Conservation (phyloP, 257 asterid genomes). For the Nyctanthes arbortristis region DNA sequence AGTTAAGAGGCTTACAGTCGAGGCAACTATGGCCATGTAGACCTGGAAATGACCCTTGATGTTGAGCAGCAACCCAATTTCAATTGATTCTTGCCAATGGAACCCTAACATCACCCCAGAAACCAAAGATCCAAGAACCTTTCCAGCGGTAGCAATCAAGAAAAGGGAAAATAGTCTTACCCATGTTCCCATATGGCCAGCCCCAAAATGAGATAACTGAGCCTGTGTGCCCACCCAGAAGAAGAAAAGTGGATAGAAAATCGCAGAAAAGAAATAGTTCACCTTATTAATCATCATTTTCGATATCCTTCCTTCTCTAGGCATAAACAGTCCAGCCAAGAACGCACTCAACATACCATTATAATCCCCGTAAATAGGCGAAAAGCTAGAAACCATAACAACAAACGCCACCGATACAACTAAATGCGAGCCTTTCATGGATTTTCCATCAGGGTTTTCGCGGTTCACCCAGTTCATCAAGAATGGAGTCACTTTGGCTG, state of each 20-base stretch:
- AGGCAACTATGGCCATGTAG: constrained; percentile 68
- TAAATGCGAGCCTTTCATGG: constrained; percentile 85
- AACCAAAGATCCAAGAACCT: constrained; percentile 63
- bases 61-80: constrained; percentile 70
- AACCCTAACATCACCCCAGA: constrained; percentile 75
- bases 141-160: constrained; percentile 55
- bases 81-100: constrained; percentile 87
- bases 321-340: constrained; percentile 86
- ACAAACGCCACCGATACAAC: constrained; percentile 68
- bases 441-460: constrained; percentile 88
- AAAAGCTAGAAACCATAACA: constrained; percentile 55
- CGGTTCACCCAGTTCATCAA: constrained; percentile 89
- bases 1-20: constrained; percentile 39
- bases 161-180: constrained; percentile 33
- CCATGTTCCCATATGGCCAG: constrained; percentile 47
- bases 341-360: constrained; percentile 74
- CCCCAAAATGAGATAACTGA: constrained; percentile 40
- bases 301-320: constrained; percentile 84
- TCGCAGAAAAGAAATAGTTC: constrained; percentile 65
- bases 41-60: constrained; percentile 90
- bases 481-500: constrained; percentile 60
- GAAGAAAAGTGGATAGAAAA: constrained; percentile 79
- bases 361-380: constrained; percentile 47
- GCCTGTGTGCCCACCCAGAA: constrained; percentile 81
- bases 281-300: constrained; percentile 73